A percentile compares a stretch with the other conserved stretches of the same genome.
Evolutionary conservation across 2,329 filamentous ascomycete genomes (phyloP).

Genomic region (Fusarium acutatum): DNA sequence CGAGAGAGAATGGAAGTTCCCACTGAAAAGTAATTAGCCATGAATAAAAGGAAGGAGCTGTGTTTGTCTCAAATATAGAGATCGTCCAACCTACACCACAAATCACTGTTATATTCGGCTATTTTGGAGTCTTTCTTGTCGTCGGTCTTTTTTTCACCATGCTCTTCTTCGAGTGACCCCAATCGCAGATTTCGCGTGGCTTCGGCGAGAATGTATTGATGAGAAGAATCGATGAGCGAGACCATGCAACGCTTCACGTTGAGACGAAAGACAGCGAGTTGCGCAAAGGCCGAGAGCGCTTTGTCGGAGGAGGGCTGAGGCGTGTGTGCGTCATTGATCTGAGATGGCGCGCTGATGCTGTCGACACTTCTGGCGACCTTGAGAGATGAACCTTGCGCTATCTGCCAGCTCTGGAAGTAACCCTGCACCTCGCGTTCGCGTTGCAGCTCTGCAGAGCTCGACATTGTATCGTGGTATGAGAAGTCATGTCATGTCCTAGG

Average conservation of each 20-base stretch:
- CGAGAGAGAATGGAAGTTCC: constrained; percentile 42
- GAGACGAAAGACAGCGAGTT: constrained; percentile 59
- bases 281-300: constrained; percentile 57
- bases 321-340: constrained; percentile 38
- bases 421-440: constrained; percentile 46
- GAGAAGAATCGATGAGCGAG: constrained; percentile 55
- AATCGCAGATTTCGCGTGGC: constrained; percentile 57
- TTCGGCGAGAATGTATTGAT: constrained; percentile 62
- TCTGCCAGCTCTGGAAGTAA: constrained; percentile 45
- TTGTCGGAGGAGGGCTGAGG: constrained; percentile 48
- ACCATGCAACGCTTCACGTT: constrained; percentile 58
- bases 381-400: constrained; percentile 45
- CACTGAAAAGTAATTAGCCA: constrained; percentile 21
- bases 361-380: constrained; percentile 46
- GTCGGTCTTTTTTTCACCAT: not conserved
- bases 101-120: constrained; percentile 33
- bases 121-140: not conserved
- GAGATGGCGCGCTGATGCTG: constrained; percentile 41
- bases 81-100: constrained; percentile 47
- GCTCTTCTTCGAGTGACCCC: constrained; percentile 38
- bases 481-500: constrained; percentile 15
- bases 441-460: constrained; percentile 40
- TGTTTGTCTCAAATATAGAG: not conserved
- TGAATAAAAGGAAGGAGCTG: too few relatives aligned
- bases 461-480: constrained; percentile 26